phyloP scores from a whole-genome alignment of 164 flowering plant genomes.

The Magnolia changhungtana region DNA sequence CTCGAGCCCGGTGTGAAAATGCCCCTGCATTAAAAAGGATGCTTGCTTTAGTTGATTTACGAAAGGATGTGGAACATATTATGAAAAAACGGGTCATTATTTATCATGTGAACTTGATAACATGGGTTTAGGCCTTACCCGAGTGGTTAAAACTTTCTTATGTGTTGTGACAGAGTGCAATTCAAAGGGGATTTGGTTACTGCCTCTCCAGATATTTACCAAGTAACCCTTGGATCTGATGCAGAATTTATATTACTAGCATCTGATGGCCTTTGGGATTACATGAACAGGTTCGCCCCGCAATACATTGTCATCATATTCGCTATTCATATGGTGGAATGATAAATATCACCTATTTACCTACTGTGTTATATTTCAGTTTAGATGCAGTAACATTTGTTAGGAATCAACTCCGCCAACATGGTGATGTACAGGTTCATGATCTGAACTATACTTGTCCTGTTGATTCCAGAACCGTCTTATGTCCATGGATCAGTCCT shows the following conservation, averaged over 20 bases:
- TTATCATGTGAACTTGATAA: background rate
- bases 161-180: slow-evolving; percentile 46
- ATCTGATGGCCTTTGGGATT: slow-evolving; percentile 98
- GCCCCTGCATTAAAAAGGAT: background rate
- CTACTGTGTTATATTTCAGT: slow-evolving; percentile 16
- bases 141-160: background rate
- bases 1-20: too few relatives aligned
- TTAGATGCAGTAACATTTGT: slow-evolving; percentile 71
- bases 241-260: slow-evolving; percentile 80
- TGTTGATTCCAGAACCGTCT: background rate
- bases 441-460: background rate
- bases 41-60: background rate
- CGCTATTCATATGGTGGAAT: background rate
- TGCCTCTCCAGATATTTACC: slow-evolving; percentile 69
- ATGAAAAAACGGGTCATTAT: background rate
- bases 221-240: slow-evolving; percentile 66
- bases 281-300: slow-evolving; percentile 64
- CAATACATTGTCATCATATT: background rate
- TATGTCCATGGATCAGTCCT: background rate
- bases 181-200: slow-evolving; percentile 71
- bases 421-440: slow-evolving; percentile 84
- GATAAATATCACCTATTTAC: background rate
- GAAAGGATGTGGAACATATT: background rate
- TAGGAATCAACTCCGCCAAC: slow-evolving; percentile 76
- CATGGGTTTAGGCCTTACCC: background rate